Evolutionary conservation across 345 rosid species (phyloP).

Genomic region (Nasturtium officinale): DNA sequence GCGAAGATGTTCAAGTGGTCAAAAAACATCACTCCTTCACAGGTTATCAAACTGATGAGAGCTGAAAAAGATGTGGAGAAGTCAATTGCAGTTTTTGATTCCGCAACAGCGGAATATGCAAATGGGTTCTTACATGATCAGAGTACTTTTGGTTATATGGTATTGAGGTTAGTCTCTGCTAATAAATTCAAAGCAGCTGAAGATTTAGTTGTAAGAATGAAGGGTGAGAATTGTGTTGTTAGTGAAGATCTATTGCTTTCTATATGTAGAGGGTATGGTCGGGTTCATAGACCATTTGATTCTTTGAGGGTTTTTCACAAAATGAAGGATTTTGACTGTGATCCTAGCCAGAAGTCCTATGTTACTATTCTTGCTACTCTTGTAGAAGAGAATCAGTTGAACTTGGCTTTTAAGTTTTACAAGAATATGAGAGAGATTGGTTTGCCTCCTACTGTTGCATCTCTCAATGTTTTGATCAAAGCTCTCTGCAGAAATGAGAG

Average conservation of each 20-base stretch:
- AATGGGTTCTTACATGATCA: slow-evolving; percentile 70
- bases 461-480: slow-evolving; percentile 87
- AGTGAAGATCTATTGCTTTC: slow-evolving; percentile 64
- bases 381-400: slow-evolving; percentile 77
- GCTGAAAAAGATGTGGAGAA: slow-evolving; percentile 65
- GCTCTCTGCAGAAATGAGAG: slow-evolving; percentile 71
- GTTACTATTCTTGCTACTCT: slow-evolving; percentile 67
- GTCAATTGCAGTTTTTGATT: slow-evolving; percentile 63
- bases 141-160: slow-evolving; percentile 59
- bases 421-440: slow-evolving; percentile 69
- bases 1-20: slow-evolving; percentile 62
- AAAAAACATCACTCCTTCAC: slow-evolving; percentile 57
- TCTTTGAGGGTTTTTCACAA: slow-evolving; percentile 66
- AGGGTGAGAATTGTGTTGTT: slow-evolving; percentile 56
- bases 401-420: slow-evolving; percentile 67
- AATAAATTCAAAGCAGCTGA: slow-evolving; percentile 71
- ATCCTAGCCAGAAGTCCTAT: slow-evolving; percentile 59
- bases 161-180: slow-evolving; percentile 66
- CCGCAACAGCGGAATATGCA: slow-evolving; percentile 70
- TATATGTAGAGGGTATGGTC: slow-evolving; percentile 74
- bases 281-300: slow-evolving; percentile 76
- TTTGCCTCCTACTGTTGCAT: slow-evolving; percentile 57
- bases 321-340: slow-evolving; percentile 69
- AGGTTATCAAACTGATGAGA: slow-evolving; percentile 61
- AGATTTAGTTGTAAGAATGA: slow-evolving; percentile 73